Base-by-base conservation (phyloP, 1,284 basidiomycete species). In the Coniophora puteana region DNA sequence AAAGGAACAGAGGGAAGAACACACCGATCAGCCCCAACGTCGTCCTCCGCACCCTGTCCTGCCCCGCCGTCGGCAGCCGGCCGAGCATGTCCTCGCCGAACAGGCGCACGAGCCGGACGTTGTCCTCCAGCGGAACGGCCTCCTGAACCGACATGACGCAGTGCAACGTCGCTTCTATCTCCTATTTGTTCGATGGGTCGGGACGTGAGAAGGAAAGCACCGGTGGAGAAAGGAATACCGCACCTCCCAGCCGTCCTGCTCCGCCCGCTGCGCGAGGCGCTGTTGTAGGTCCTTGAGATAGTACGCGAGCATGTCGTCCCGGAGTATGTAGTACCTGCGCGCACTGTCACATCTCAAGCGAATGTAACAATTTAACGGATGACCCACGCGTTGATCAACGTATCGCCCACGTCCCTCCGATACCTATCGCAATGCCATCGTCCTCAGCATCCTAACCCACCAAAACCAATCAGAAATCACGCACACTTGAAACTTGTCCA, bases 341-440 rank as follows among this genome's bases (percentile, higher is more conserved):
- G 42, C 45, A 27, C 22, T 46, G 48, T 35, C 47, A 44, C n/a
- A 24, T 34, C 35, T 40, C 20, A 39, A 34, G 36, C 25, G 1
- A 21, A 5, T 14, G 5, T 28, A 22, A 12, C 40, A 18, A 41
- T 17, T 11, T 20, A 36, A 8, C 16, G 14, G 10, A 30, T 20
- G 17, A 69, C 87, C 50, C 60, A 92, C 82, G 90, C 89, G 53
- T 93, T 91, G 45, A 94, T 87, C 21, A 95, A 73, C 2, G 90
- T 90, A 62, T 95, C 92, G 0, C 91, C 92, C 7, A 92, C 83
- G 51, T 94, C 91, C 48, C 90, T 68, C 52, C 92, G 78, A 67
- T 93, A 94, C 22, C 84, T 88, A 38, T 30, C 22, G n/a, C 50
- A 35, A 50, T 32, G 43, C 38, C 14, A 30, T 49, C 54, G 4